phyloP scores from a whole-genome alignment of 2,329 filamentous ascomycete species.

The Colletotrichum cereale region DNA sequence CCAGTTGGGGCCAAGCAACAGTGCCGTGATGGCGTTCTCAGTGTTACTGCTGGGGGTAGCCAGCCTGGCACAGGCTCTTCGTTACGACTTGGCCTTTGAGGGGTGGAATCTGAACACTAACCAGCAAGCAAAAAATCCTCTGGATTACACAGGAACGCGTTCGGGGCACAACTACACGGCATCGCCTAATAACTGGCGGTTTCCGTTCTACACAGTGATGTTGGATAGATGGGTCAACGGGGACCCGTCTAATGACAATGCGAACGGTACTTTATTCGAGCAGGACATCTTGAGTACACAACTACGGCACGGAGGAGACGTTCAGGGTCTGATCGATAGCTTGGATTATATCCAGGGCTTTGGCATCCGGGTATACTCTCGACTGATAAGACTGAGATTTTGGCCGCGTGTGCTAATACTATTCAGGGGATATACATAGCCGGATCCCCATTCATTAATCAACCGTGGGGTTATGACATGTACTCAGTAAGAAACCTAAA shows the following conservation, averaged over 20 bases:
- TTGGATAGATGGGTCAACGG: conserved; percentile 74
- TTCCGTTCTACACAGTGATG: conserved; percentile 75
- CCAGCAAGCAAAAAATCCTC: background rate
- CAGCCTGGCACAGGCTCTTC: background rate
- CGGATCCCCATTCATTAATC: conserved; percentile 72
- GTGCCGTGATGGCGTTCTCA: background rate
- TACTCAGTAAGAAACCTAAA: conserved; percentile 53
- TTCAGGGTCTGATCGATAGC: background rate
- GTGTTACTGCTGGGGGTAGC: background rate
- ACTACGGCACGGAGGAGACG: conserved; percentile 41
- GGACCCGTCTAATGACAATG: conserved; percentile 73
- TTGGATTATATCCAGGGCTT: background rate
- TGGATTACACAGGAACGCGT: background rate
- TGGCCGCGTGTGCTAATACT: conserved; percentile 54
- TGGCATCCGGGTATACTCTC: background rate
- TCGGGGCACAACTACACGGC: conserved; percentile 60
- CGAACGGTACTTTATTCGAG: conserved; percentile 71
- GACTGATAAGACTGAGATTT: background rate
- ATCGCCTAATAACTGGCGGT: conserved; percentile 73
- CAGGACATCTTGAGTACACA: conserved; percentile 71
- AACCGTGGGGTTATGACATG: conserved; percentile 72
- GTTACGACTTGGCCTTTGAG: background rate
- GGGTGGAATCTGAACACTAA: background rate
- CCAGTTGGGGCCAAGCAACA: background rate
- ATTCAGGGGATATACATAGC: conserved; percentile 72